Base-by-base conservation (phyloP, 371 early-diverging fungal species). In the Actinomortierella ambigua region DNA sequence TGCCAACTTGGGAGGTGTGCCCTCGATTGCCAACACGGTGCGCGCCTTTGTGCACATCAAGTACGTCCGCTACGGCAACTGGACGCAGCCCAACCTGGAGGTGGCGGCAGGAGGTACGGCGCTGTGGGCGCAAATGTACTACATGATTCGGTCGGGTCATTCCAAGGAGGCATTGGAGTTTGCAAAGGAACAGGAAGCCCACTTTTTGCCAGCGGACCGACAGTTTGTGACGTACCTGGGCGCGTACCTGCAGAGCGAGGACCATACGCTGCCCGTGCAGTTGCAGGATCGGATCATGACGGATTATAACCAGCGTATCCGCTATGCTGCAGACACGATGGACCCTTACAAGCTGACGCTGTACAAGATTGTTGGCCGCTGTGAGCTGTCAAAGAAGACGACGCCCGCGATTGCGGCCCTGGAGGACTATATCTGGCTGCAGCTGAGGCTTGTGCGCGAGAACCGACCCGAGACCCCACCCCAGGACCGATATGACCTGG, bases 271-370 rank as follows among this genome's bases (percentile, higher is more conserved):
- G 57, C 79, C 84, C 2, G 61, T 76, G n/a, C 63, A 75, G 0
- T 59, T 79, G 50, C 81, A 86, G 29, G 81, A 82, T 41, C 73
- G 77, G 5, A 66, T 92, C 2, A 49, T 82, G 18, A 75, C 77
- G 4, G 83, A 89, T 46, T 91, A 88, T 79, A 85, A 87, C 58
- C 78, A 80, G 56, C 70, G 70, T n/a, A 70, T 85, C 53, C 75
- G 80, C 29, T 81, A 85, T 55, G 77, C 77, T 6, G 69, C 75
- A 11, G 68, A 76, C 27, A 55, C 69, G 0, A 80, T 77, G 13
- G 98, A 97, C 71, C 93, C 93, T 13, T 96, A 89, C 85, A 95
- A 96, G 76, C 77, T 89, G 3, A 86, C 95, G 5, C 59, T 97
- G 14, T 93, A 90, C 79, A 94, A 93, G 73, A 86, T 94, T 23